phyloP scores from a whole-genome alignment of 768 basidiomycete genomes.

The Russula earlei region DNA sequence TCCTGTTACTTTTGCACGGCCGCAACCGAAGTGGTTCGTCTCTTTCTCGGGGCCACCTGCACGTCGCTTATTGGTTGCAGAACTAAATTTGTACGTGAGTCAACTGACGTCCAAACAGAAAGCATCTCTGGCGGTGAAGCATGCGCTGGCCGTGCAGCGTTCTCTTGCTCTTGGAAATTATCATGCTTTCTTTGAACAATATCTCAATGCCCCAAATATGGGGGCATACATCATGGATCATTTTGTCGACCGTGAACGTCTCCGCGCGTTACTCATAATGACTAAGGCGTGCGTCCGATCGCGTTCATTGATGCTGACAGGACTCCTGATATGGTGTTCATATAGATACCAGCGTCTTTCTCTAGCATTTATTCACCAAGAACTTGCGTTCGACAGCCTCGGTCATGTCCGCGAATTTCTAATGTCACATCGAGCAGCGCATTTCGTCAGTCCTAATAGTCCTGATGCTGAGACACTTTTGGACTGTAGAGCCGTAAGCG shows the following conservation, averaged over 20 bases:
- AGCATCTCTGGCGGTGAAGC: slow-evolving; percentile 64
- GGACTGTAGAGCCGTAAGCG: slow-evolving; percentile 59
- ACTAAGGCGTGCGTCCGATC: slow-evolving; percentile 72
- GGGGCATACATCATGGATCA: slow-evolving; percentile 99
- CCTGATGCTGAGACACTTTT: slow-evolving; percentile 55
- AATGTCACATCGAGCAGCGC: slow-evolving; percentile 52
- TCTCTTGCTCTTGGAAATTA: slow-evolving; percentile 91
- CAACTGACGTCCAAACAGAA: slow-evolving; percentile 94
- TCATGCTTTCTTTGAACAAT: slow-evolving; percentile 82
- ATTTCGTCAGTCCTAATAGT: slow-evolving; percentile 54
- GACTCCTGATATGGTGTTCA: neutral
- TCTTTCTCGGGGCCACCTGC: neutral
- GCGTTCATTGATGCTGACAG: slow-evolving; percentile 3
- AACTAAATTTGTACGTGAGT: slow-evolving; percentile 94
- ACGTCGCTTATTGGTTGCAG: slow-evolving; percentile 33
- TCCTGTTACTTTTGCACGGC: slow-evolving; percentile 91
- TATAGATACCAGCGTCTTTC: slow-evolving; percentile 75
- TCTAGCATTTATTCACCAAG: slow-evolving; percentile 66
- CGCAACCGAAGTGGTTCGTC: slow-evolving; percentile 83
- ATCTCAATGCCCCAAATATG: slow-evolving; percentile 85
- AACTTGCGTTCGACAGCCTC: slow-evolving; percentile 74
- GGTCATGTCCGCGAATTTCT: slow-evolving; percentile 62
- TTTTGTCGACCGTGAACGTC: slow-evolving; percentile 86
- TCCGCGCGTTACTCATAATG: slow-evolving; percentile 80
- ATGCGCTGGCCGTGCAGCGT: slow-evolving; percentile 84